phyloP scores from a whole-genome alignment of 2,329 filamentous ascomycete species.

The Onygenales sp. region DNA sequence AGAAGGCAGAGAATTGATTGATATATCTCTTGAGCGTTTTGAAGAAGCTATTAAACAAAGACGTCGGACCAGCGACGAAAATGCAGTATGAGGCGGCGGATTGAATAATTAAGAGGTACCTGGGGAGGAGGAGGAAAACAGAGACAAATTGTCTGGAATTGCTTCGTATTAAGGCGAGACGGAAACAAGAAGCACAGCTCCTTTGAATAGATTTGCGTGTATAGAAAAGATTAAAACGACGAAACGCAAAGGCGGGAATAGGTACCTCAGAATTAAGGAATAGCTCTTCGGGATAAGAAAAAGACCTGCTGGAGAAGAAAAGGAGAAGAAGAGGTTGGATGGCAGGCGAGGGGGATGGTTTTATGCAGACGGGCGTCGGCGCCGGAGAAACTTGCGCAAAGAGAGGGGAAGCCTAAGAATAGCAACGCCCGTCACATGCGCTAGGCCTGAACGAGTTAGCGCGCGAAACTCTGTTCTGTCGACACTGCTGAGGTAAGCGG shows the following conservation, averaged over 20 bases:
- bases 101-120: constrained; percentile 10
- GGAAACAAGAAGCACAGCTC: constrained; percentile 9
- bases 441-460: neutral
- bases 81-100: neutral
- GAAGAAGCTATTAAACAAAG: constrained; percentile 12
- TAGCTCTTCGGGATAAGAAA: constrained; percentile 19
- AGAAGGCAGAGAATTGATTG: neutral
- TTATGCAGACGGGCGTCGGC: constrained; percentile 1
- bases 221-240: constrained; percentile 20
- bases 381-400: constrained; percentile 23
- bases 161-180: neutral
- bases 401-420: constrained; percentile 5
- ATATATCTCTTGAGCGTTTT: no score
- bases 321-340: constrained; percentile 23
- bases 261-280: constrained; percentile 17
- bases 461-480: neutral
- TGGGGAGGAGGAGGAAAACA: neutral
- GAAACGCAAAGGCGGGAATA: constrained; percentile 26
- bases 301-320: constrained; percentile 53
- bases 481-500: neutral
- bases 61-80: constrained; percentile 13
- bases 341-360: neutral
- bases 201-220: constrained; percentile 1
- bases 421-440: neutral
- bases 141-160: neutral